Evolutionary conservation across 140 eudicot species (phyloP).

Genomic region (Senecio squalidus): DNA sequence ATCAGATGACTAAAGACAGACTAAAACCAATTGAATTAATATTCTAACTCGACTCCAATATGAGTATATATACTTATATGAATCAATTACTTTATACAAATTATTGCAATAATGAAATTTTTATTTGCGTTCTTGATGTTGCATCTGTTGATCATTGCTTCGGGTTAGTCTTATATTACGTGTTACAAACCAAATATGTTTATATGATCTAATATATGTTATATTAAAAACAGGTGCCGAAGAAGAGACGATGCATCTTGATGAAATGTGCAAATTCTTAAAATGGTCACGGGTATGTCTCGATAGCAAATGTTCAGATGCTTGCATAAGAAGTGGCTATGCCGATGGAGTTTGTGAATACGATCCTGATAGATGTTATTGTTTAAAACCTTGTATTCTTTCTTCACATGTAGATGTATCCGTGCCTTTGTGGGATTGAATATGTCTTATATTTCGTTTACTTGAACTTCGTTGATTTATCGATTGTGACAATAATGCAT

Average conservation of each 20-base stretch:
- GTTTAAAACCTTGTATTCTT: constrained; percentile 7
- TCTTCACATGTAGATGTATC: neutral
- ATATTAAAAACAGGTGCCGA: neutral
- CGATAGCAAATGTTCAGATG: constrained; percentile 15
- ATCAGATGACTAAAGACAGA: too few species aligned
- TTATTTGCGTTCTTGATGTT: neutral
- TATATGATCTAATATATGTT: neutral
- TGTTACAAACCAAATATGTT: neutral
- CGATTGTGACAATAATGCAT: too few species aligned
- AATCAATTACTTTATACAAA: neutral
- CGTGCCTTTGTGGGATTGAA: too few species aligned
- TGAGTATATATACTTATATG: too few species aligned
- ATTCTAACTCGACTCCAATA: too few species aligned
- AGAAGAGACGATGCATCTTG: neutral
- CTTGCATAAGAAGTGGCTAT: constrained; percentile 16
- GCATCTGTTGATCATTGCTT: neutral
- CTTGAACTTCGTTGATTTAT: too few species aligned
- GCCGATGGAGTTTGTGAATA: neutral
- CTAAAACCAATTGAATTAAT: too few species aligned
- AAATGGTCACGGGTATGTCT: constrained; percentile 16
- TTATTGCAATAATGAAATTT: neutral
- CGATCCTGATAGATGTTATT: neutral
- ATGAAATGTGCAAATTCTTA: neutral
- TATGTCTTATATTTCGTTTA: too few species aligned
- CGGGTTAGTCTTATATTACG: neutral